phyloP scores from a whole-genome alignment of 768 basidiomycete genomes.

The Chalciporus sphaerocephalus region DNA sequence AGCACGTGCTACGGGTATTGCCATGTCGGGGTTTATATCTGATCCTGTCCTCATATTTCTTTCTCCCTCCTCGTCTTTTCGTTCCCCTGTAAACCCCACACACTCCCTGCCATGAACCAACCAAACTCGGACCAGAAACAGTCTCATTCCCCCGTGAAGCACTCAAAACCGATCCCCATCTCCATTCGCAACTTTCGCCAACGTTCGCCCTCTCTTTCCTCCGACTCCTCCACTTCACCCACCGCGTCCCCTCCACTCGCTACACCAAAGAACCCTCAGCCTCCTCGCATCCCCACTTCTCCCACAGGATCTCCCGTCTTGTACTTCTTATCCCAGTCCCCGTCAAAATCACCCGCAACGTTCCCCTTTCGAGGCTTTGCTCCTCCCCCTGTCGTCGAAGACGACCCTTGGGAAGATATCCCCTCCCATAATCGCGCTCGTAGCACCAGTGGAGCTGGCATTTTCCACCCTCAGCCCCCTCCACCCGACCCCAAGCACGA shows the following conservation, averaged over 20 bases:
- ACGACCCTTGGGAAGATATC: conserved; percentile 41
- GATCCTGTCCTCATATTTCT: not conserved
- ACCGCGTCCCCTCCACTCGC: conserved; percentile 49
- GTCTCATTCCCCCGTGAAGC: conserved; percentile 37
- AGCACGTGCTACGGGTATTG: conserved; percentile 26
- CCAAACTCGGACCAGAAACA: conserved; percentile 2
- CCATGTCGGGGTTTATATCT: conserved; percentile 29
- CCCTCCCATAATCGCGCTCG: conserved; percentile 49
- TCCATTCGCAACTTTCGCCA: conserved; percentile 40
- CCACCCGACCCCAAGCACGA: conserved; percentile 50
- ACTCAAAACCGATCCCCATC: conserved; percentile 66
- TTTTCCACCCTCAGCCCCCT: conserved; percentile 47
- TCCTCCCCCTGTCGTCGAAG: conserved; percentile 55
- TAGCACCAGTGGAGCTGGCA: conserved; percentile 54
- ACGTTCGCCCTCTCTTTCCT: conserved; percentile 63
- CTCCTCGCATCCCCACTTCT: conserved; percentile 45
- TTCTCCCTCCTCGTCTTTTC: conserved; percentile 5
- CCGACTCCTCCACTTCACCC: conserved; percentile 51
- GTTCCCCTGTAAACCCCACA: not conserved
- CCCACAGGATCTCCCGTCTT: conserved; percentile 68
- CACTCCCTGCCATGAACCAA: conserved; percentile 14
- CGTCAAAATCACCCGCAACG: conserved; percentile 47
- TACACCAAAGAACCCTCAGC: conserved; percentile 43
- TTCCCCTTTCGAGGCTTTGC: conserved; percentile 59
- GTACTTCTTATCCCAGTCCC: conserved; percentile 61